These are phyloP conservation scores for Juglanconis oblonga DNA, from an alignment of 2,329 filamentous ascomycete species.

Conservation along the genomic window DNA sequence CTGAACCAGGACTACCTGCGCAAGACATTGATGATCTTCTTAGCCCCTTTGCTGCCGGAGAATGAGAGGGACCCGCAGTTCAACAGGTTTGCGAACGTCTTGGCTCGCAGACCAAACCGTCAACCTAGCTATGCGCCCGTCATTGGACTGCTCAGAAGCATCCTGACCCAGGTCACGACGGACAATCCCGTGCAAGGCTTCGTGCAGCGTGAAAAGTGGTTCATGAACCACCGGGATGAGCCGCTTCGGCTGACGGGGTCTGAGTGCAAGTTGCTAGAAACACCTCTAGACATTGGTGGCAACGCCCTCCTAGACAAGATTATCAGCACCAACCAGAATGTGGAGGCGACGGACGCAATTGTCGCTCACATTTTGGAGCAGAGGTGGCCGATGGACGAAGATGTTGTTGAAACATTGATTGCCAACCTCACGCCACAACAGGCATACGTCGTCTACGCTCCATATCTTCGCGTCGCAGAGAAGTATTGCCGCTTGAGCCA, in stretches of 20 bases:
- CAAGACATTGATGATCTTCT: constrained; percentile 57
- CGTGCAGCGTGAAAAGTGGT: constrained; percentile 29
- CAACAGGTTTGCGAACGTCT: constrained; percentile 47
- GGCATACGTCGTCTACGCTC: constrained; percentile 43
- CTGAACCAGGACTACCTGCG: constrained; percentile 60
- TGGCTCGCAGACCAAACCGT: constrained; percentile 49
- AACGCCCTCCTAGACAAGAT: constrained; percentile 66
- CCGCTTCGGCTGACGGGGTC: constrained; percentile 21
- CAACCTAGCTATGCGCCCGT: constrained; percentile 53
- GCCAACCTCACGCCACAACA: constrained; percentile 51
- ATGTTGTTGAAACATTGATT: constrained; percentile 52
- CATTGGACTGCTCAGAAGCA: constrained; percentile 44
- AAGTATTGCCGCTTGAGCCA: constrained; percentile 48
- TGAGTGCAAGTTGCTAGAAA: constrained; percentile 20
- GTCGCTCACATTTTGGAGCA: constrained; percentile 54
- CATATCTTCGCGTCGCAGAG: constrained; percentile 57
- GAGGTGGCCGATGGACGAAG: constrained; percentile 46
- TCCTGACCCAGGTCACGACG: constrained; percentile 39
- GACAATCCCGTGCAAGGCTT: constrained; percentile 1
- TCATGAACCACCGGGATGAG: constrained; percentile 33
- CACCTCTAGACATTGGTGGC: constrained; percentile 23
- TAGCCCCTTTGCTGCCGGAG: constrained; percentile 46
- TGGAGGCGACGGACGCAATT: constrained; percentile 50
- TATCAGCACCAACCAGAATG: constrained; percentile 59
- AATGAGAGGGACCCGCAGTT: constrained; percentile 55